Base-by-base conservation (phyloP, 106 monocot genomes). In the Amphibolis antarctica region DNA sequence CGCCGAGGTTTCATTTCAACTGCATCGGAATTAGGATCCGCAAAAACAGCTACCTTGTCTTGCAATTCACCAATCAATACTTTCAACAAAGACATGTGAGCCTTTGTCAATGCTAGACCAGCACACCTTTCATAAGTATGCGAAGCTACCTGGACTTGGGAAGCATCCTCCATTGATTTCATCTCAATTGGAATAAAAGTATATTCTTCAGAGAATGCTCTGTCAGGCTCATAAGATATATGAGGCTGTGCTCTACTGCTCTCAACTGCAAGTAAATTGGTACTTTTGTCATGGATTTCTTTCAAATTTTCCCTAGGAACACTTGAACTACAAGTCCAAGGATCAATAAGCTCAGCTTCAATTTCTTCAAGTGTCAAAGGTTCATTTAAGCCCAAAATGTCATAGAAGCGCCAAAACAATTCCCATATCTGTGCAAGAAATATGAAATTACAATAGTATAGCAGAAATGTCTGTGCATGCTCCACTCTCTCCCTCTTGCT, bases 271-370 rank as follows among this genome's bases (percentile, higher is more conserved):
- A 58, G 60, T 53, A 74, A 70, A 67, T 10, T 63, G 42, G 56
- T 23, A 70, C 76, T 31, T 36, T 36, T 36, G 36, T 48, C 20
- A 63, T 63, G 69, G 53, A 55, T 79, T 45, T 72, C 71, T 29
- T 75, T 82, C 22, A 65, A 73, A 77, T 59, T 53, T 47, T 70
- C 69, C 21, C 69, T 70, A 19, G 73, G 47, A 46, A 60, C 29
- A 59, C 66, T 74, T 29, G 65, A 59, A 36, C 28, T 44, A 75
- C 64, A 65, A 23, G 91, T 80, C 98, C 98, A 98, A 56, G 98
- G 98, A 74, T 91, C 77, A 57, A 85, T 70, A 14, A 98, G 82
- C 49, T 98, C 98, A 28, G 82, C 82, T 75, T 91, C 98, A 31
- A 98, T 72, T 49, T 91, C 82, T 66, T 87, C 91, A 82, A 84